Evolutionary conservation across 1,139 yeast genomes (phyloP).

Genomic region (Suhomyces chickasaworum): DNA sequence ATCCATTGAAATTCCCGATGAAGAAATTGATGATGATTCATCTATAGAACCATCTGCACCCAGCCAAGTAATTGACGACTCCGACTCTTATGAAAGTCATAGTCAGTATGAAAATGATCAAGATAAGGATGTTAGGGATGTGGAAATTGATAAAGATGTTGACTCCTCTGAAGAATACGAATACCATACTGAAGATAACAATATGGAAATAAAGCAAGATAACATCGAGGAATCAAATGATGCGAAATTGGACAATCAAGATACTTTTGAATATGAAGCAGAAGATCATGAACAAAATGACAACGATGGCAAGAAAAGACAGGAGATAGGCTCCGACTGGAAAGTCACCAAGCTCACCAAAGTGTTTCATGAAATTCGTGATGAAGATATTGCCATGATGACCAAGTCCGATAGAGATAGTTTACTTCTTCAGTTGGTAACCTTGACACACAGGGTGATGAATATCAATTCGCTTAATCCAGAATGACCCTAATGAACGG

Average conservation of each 20-base stretch:
- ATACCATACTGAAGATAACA: too few species aligned
- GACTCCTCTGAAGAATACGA: neutral
- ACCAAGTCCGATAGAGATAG: constrained; percentile 10
- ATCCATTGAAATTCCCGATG: neutral
- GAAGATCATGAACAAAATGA: neutral
- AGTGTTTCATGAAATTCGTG: constrained; percentile 11
- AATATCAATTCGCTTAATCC: constrained; percentile 1
- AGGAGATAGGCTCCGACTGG: neutral
- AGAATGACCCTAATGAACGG: too few species aligned
- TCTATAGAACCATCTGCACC: neutral
- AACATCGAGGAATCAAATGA: too few species aligned
- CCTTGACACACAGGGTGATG: constrained; percentile 9
- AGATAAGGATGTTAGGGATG: neutral
- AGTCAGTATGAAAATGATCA: neutral
- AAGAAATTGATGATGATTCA: neutral
- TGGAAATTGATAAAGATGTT: neutral
- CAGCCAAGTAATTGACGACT: neutral
- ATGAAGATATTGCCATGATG: constrained; percentile 23
- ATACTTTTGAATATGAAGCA: neutral
- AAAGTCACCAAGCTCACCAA: constrained; percentile 1
- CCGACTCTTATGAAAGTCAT: neutral
- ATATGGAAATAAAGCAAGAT: too few species aligned
- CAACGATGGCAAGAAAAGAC: too few species aligned
- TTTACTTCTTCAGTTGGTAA: constrained; percentile 8
- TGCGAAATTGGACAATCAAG: too few species aligned